Conservation (phyloP, 768 basidiomycete genomes). For the Brasilioporus rufonigricans region DNA sequence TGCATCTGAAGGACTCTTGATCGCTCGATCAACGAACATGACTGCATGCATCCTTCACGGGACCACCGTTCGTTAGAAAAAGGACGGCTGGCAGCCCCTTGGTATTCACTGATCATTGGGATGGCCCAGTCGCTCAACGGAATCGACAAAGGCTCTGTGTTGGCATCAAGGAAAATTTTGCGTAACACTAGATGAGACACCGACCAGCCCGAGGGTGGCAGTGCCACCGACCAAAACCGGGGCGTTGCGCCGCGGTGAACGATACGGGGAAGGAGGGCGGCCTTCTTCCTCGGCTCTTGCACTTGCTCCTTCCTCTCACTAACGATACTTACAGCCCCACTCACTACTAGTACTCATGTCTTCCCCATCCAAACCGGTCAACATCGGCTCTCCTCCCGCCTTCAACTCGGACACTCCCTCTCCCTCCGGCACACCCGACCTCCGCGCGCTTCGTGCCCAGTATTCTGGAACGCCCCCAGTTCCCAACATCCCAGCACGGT, state of each 20-base stretch:
- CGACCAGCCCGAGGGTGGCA: too few relatives aligned
- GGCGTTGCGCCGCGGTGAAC: background rate
- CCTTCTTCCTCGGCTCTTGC: background rate
- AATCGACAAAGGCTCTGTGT: too few relatives aligned
- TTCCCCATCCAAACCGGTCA: slow-evolving; percentile 55
- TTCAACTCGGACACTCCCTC: slow-evolving; percentile 26
- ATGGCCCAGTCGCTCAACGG: too few relatives aligned
- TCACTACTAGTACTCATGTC: slow-evolving; percentile 36
- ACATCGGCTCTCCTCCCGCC: slow-evolving; percentile 36
- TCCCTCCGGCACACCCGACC: slow-evolving; percentile 59
- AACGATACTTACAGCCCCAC: too few relatives aligned
- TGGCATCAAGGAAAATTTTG: too few relatives aligned
- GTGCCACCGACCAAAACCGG: background rate
- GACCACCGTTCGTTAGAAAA: too few relatives aligned
- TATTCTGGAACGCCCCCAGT: slow-evolving; percentile 57
- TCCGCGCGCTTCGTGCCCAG: slow-evolving; percentile 62
- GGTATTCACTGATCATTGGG: too few relatives aligned
- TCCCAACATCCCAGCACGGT: slow-evolving; percentile 53
- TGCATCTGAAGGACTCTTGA: too few relatives aligned
- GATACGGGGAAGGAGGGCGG: background rate
- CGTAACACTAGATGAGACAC: too few relatives aligned
- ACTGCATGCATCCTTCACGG: too few relatives aligned
- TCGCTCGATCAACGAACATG: too few relatives aligned
- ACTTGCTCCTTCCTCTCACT: background rate
- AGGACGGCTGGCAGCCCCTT: too few relatives aligned